Evolutionary conservation across 306 rosid species (phyloP), one percentile per base, ranked within the genome.

Genomic region (Casuarina cunninghamiana): DNA sequence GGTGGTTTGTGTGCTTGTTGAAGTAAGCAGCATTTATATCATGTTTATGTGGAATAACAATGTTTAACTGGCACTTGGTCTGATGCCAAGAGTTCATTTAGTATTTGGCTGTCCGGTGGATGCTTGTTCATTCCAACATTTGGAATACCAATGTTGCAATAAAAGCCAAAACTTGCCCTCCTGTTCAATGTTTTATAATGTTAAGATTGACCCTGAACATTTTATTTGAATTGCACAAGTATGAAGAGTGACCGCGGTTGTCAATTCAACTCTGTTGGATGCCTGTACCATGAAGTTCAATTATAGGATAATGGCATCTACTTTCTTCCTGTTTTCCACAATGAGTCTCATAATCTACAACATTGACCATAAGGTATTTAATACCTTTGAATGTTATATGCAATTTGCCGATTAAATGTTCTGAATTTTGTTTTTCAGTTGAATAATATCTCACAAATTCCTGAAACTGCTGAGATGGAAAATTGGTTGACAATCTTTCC

Each of bases 401-500:
- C 37, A 17, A 43, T 50, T 32, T 73, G 7, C 41, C 58, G 55
- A 48, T 75, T 43, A 61, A 17, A 32, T 35, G 21, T 79, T 49
- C 50, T 44, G 32, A 2, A 3, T 26, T 80, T 62, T 80, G 53
- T 63, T 78, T 80, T 78, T 37, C 91, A 95, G 99, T 93, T 93
- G 85, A 91, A 81, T 79, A 77, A 75, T 71, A 85, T 85, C 74
- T 81, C 91, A 77, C 81, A 74, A 42, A 68, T 74, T 74, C 80
- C 86, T 61, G 66, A 68, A 75, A 83, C 84, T 68, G 77, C 75
- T 73, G 77, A 75, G 78, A 51, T 73, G 81, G 86, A 83, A 81
- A 86, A 84, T 83, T 79, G 88, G 71, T 82, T 84, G 77, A 74
- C 74, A 42, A 76, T 83, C 81, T 87, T 91, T 88, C 83, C 94